Evolutionary conservation across 495 filamentous ascomycete genomes (phyloP), one percentile per base, ranked within the genome.

Genomic region (Extremus antarcticus): DNA sequence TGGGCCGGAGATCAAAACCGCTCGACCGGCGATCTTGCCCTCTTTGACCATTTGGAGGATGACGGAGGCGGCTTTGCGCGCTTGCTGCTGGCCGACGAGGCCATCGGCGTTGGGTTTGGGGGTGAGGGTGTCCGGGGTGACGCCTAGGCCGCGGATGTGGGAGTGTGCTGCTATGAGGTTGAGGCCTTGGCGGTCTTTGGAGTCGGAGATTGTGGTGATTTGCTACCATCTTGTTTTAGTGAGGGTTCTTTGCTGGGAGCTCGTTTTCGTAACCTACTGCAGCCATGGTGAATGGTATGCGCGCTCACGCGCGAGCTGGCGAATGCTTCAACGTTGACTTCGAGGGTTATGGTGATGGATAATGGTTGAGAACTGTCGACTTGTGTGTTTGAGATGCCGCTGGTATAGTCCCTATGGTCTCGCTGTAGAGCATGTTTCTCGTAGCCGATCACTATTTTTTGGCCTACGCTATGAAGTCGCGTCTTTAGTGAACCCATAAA

Each of bases 161-260:
- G 92, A 96, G 76, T 99, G 92, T 54, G 92, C 94, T 57, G 92
- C 91, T 68, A 97, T 92, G 69, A 97, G 85, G 73, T 94, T 97
- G 63, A 97, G 78, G 48, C 89, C 89, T 55, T 88, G 83, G 69
- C 95, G 83, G 75, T 95, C 90, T 71, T 91, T 95, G 70, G 81
- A 85, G 78, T 97, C 90, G 65, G 88, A 83, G 68, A 96, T 81
- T 59, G 94, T 96, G 55, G 88, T 83, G 70, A 98, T 94, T 71
- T 81, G 80, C 89, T 94, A 39, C 2, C 1, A 47, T 20, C 29
- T 35, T 35, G 29, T 7, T 19, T 22, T 3, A 21, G 39, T 23
- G 8, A 10, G 38, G 10, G 10, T 40, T 40, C 47, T 50, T 50
- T 9, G 15, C 17, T 16, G 17, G 7, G n/a, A 51, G 15, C 2